Conservation (phyloP, 83 land plant species). For the Larix sibirica region DNA sequence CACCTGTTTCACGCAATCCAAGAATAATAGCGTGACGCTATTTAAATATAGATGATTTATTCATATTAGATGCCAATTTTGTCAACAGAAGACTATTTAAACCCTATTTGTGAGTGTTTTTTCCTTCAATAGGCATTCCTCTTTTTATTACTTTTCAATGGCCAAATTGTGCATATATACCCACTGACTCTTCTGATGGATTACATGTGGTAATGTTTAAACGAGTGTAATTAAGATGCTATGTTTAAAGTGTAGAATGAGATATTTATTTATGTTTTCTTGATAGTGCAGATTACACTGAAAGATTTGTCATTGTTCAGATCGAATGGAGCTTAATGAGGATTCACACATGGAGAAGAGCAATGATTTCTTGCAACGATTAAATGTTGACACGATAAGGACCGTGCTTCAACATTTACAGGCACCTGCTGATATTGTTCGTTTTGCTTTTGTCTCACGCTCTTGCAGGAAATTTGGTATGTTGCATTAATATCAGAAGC, state of each 20-base stretch:
- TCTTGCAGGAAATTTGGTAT: constrained; percentile 43
- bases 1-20: too few relatives aligned
- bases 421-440: constrained; percentile 40
- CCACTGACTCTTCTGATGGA: constrained; percentile 1
- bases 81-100: too few relatives aligned
- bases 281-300: neutral
- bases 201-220: neutral
- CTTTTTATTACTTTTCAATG: neutral
- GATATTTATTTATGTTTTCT: neutral
- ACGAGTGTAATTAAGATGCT: neutral
- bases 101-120: too few relatives aligned
- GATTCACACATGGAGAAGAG: constrained; percentile 5
- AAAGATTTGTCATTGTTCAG: neutral
- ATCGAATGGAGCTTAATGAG: neutral
- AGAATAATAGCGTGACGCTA: too few relatives aligned
- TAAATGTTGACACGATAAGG: constrained; percentile 28
- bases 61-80: too few relatives aligned
- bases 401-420: constrained; percentile 28
- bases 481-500: neutral
- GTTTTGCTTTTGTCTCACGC: constrained; percentile 22
- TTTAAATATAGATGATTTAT: too few relatives aligned
- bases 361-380: constrained; percentile 26
- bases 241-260: neutral
- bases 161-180: neutral
- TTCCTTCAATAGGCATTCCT: neutral